Base-by-base conservation (phyloP, 257 asterid genomes). In the Prunella vulgaris region DNA sequence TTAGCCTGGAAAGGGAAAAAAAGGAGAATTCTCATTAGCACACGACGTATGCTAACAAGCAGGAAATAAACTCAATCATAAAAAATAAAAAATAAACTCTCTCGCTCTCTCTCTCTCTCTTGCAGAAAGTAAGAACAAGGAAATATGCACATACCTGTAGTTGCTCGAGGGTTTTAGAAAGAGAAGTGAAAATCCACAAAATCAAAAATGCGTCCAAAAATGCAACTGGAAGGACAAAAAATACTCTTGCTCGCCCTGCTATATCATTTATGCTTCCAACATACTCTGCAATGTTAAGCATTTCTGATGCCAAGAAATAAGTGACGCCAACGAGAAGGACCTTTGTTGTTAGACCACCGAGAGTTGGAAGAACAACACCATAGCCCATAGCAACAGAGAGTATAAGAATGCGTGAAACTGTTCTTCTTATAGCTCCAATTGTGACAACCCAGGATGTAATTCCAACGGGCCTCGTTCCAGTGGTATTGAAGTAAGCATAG, bases 301-400 rank as follows among this genome's bases (percentile, higher is more conserved):
- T 77, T 81, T 87, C 95, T 14, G 95, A 66, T 60, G 99, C 98
- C 80, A 94, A 24, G 67, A 94, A 86, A 60, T 85, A 94, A 37
- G 99, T 94, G 56, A 60, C 57, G 70, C 99, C 99, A 80, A 91
- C 74, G 25, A 89, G 90, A 73, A 94, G 81, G 80, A 94, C 97
- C 81, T 94, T 94, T 28, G 95, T 82, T 40, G 99, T 91, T 40
- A 94, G 85, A 53, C 98, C 99, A 71, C 98, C 99, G 68, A 94
- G 97, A 27, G 99, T 94, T 58, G 99, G 99, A 6, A 97, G 89
- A 54, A 91, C 95, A 53, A 94, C 97, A 48, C 99, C 99, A 76
- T 87, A 94, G 56, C 99, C 99, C 99, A 91, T 94, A 38, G 99
- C 61, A 79, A 91, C 96, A 60, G 87, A 89, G 74, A 91, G 99